Base-by-base conservation (phyloP, 75 land plant species). In the Cryptomeria japonica region DNA sequence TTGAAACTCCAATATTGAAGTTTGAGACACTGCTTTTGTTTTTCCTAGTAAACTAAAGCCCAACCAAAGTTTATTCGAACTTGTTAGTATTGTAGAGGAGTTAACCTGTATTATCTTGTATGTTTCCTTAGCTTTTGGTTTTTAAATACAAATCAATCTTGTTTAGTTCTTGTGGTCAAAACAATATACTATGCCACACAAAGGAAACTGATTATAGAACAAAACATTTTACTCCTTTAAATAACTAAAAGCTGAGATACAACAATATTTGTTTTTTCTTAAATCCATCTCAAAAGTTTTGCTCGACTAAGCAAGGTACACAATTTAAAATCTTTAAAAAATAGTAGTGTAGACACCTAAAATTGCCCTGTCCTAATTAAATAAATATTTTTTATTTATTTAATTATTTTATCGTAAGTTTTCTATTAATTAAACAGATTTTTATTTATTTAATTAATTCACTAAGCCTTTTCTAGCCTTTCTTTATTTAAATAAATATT, bases 321-420 rank as follows among this genome's bases (percentile, higher is more conserved):
- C 92, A 16, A 89, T 56, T 36, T 90, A 86, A 83, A 90, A 94
- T 89, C 98, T 95, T 77, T 92, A 97, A 78, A 95, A 87, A 61
- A 96, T 94, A 32, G 96, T 95, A 88, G 92, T 97, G 91, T 95
- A 96, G 56, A 92, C 97, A 87, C n/a, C n/a, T n/a, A n/a, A n/a
- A n/a, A n/a, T n/a, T n/a, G n/a, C n/a, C n/a, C n/a, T n/a, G n/a
- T n/a, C n/a, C n/a, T n/a, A n/a, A n/a, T n/a, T n/a, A n/a, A n/a
- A n/a, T n/a, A n/a, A n/a, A n/a, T n/a, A n/a, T n/a, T n/a, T n/a
- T n/a, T n/a, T n/a, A n/a, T n/a, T n/a, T n/a, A n/a, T n/a, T n/a
- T n/a, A n/a, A n/a, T n/a, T n/a, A n/a, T n/a, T n/a, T n/a, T n/a
- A n/a, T n/a, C n/a, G n/a, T n/a, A n/a, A n/a, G n/a, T n/a, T n/a